Evolutionary conservation across 371 early-diverging fungal genomes (phyloP), one percentile per base, ranked within the genome.

Genomic region (Mucor piriformis): DNA sequence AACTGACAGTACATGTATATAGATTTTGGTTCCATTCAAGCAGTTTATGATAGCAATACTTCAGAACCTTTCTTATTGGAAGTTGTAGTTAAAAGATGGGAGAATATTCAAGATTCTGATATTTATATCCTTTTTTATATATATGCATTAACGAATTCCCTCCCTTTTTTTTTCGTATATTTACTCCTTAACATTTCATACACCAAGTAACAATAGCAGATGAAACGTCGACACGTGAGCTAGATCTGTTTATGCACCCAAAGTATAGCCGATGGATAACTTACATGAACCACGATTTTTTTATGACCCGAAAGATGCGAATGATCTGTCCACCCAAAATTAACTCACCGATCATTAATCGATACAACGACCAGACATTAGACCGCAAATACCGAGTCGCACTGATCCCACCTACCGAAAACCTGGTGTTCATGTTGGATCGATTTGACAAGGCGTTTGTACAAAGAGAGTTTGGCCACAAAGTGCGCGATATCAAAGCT

Each of bases 321-420:
- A 57, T 74, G 43, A 50, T 69, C 11, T 69, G 69, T 40, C 58
- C 52, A 29, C 52, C 66, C 1, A 66, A 67, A 50, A 52, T 54
- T 20, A 70, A 70, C 13, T 33, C 66, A 5, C 66, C 67, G 10
- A 49, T 69, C 1, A 18, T 37, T 10, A 48, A 44, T 5, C 47
- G 64, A 29, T 58, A 63, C 32, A 27, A 46, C 25, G 61, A 67
- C 16, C 24, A 34, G 6, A 37, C 24, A 11, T 12, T 69, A 1
- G 50, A 50, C 6, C 53, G 69, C 6, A 40, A 49, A 5, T 58
- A 44, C 8, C 51, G 62, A 13, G 49, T 72, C 6, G 70, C 72
- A 33, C 49, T 67, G 2, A 59, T 74, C 35, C 71, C 75, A 0
- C 69, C 78, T 10, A 73, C 75, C 3, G 63, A 72, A 3, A 38